Evolutionary conservation across 129 eudicot species (phyloP).

Genomic region (Ambrosia trifida): DNA sequence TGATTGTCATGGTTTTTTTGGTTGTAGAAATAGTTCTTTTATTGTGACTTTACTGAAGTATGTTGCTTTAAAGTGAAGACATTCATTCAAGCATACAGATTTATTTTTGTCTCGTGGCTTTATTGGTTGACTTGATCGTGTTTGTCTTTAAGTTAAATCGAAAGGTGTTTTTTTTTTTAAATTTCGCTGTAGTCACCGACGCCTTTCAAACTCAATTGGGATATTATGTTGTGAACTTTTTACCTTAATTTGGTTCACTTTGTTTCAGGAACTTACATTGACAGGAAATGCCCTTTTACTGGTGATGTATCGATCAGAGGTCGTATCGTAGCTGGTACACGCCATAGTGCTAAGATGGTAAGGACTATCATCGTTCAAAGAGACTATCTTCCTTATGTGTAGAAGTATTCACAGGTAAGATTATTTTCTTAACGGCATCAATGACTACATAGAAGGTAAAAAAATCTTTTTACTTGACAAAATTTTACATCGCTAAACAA

Average conservation of each 20-base stretch:
- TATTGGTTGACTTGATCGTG: too few relatives aligned
- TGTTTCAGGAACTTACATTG: constrained; percentile 50
- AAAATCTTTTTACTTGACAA: too few relatives aligned
- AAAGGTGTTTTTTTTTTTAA: background rate
- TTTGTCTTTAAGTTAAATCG: too few relatives aligned
- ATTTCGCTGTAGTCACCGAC: too few relatives aligned
- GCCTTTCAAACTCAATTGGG: too few relatives aligned
- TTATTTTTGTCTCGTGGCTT: too few relatives aligned
- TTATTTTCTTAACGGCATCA: background rate
- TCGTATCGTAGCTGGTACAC: constrained; percentile 52
- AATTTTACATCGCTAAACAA: too few relatives aligned
- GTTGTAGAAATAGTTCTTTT: too few relatives aligned
- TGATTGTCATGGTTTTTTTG: background rate
- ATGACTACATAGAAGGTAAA: too few relatives aligned
- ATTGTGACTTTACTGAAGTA: too few relatives aligned
- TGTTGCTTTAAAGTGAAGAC: too few relatives aligned
- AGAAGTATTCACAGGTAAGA: constrained; percentile 53
- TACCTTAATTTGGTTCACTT: background rate
- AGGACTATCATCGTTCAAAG: constrained; percentile 56
- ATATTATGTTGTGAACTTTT: background rate
- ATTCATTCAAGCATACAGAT: too few relatives aligned
- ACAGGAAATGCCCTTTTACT: constrained; percentile 63
- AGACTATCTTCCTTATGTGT: constrained; percentile 51
- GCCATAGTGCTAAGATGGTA: constrained; percentile 66
- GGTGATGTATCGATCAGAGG: constrained; percentile 66